Evolutionary conservation across 2,329 filamentous ascomycete species (phyloP), one percentile per base, ranked within the genome.

Genomic region (Trichoderma lentiforme): DNA sequence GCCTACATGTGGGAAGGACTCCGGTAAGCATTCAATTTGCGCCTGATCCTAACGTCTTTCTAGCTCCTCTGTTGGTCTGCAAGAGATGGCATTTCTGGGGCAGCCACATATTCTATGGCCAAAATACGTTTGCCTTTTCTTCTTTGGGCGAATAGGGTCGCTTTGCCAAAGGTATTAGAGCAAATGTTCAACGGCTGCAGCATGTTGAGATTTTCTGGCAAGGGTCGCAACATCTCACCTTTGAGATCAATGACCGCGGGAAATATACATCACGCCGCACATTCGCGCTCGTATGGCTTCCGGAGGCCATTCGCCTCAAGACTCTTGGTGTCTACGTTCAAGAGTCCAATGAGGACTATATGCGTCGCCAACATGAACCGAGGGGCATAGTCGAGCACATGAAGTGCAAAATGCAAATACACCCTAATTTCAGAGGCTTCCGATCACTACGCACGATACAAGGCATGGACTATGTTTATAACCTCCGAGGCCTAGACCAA

Each of bases 101-200:
- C 0, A 74, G 78, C 2, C 82, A 84, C 71, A 73, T 83, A 3
- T 87, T 87, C 73, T 87, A 87, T 70, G 84, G 84, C 8, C 72
- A 78, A 1, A 88, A 88, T 74, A 84, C 78, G 0, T 87, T 87
- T 72, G 83, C 82, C 0, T 87, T 88, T 74, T 86, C 84, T n/a
- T 85, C 83, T n/a, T 76, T 88, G 0, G 86, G 86, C 60, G 86
- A 88, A 76, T 83, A 85, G 75, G 82, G 82, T 67, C 81, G 84
- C 57, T 88, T 88, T 74, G 81, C 80, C 68, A 75, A 74, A 1
- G 82, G 84, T 0, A 86, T 86, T 26, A 80, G 81, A 1, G 74
- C 78, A 4, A 81, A 83, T 0, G 72, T 83, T 1, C 80, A 84
- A n/a, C 78, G 85, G 0, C 56, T 87, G 0, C 84, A 83, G 64